Conservation (phyloP, 1,139 yeast genomes). For the Blastobotrys malaysiensis region DNA sequence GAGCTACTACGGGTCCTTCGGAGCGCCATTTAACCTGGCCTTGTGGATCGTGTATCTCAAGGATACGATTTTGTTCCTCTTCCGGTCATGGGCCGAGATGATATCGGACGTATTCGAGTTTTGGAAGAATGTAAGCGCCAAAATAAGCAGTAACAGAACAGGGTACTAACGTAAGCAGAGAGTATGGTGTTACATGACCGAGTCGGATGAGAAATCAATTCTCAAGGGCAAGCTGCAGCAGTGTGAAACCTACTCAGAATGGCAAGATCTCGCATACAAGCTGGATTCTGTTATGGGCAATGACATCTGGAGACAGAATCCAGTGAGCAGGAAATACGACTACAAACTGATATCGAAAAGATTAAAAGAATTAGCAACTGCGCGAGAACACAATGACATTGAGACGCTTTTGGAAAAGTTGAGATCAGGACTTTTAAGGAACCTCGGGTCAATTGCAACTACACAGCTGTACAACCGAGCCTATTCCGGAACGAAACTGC, state of each 20-base stretch:
- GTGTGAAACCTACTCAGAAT: slow-evolving; percentile 29
- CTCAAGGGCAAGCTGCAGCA: slow-evolving; percentile 20
- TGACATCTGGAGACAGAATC: slow-evolving; percentile 66
- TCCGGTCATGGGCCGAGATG: slow-evolving; percentile 22
- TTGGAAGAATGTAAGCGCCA: slow-evolving; percentile 23
- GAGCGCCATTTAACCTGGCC: neutral
- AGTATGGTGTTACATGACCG: slow-evolving; percentile 18
- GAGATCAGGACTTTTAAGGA: slow-evolving; percentile 77
- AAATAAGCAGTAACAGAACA: slow-evolving; percentile 7
- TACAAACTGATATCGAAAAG: slow-evolving; percentile 76
- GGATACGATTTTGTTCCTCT: slow-evolving; percentile 17
- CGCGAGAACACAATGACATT: slow-evolving; percentile 56
- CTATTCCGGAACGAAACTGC: slow-evolving; percentile 77
- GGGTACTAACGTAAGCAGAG: slow-evolving; percentile 9
- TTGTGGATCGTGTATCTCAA: slow-evolving; percentile 1
- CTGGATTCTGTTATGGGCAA: slow-evolving; percentile 34
- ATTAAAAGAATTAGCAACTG: slow-evolving; percentile 54
- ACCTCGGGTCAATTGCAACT: slow-evolving; percentile 87
- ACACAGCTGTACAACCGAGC: slow-evolving; percentile 74
- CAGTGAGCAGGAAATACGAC: slow-evolving; percentile 77
- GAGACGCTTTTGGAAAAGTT: slow-evolving; percentile 60
- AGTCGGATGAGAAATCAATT: slow-evolving; percentile 19
- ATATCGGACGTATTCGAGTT: slow-evolving; percentile 25
- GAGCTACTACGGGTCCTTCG: neutral
- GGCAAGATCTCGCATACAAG: slow-evolving; percentile 32